Conservation (phyloP, 2,329 filamentous ascomycete genomes). For the Cercospora sojina region DNA sequence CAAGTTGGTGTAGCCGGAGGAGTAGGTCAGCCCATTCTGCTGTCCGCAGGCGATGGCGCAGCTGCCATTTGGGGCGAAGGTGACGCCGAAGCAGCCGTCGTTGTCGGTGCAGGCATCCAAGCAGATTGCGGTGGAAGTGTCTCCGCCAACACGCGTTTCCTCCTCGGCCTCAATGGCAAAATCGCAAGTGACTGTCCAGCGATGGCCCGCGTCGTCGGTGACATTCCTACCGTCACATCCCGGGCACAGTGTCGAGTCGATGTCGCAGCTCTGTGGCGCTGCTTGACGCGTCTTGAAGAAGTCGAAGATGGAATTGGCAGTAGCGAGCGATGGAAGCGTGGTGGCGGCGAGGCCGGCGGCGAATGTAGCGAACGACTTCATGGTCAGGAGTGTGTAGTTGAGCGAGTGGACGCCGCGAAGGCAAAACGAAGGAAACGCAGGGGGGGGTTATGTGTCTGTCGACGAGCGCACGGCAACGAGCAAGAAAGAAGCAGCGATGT, state of each 20-base stretch:
- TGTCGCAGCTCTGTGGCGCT: slow-evolving; percentile 14
- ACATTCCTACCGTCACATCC: slow-evolving; percentile 28
- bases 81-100: slow-evolving; percentile 29
- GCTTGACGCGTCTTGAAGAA: slow-evolving; percentile 13
- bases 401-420: slow-evolving; percentile 51
- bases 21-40: slow-evolving; percentile 16
- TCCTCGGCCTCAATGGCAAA: slow-evolving; percentile 19
- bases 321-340: slow-evolving; percentile 10
- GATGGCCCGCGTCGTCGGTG: slow-evolving; percentile 22
- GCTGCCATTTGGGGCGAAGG: slow-evolving; percentile 27
- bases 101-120: slow-evolving; percentile 31
- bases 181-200: slow-evolving; percentile 30
- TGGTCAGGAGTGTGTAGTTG: slow-evolving; percentile 18
- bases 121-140: slow-evolving; percentile 21
- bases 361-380: slow-evolving; percentile 18
- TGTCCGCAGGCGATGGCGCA: slow-evolving; percentile 24
- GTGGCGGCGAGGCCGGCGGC: slow-evolving; percentile 15
- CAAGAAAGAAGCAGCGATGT: slow-evolving; percentile 1
- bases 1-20: slow-evolving; percentile 19
- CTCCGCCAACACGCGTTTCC: slow-evolving; percentile 20
- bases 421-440: slow-evolving; percentile 12
- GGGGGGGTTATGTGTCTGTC: not conserved
- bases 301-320: slow-evolving; percentile 15
- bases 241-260: slow-evolving; percentile 24
- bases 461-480: not conserved